Evolutionary conservation across 306 rosid genomes (phyloP).

Genomic region (Potentilla sterilis): DNA sequence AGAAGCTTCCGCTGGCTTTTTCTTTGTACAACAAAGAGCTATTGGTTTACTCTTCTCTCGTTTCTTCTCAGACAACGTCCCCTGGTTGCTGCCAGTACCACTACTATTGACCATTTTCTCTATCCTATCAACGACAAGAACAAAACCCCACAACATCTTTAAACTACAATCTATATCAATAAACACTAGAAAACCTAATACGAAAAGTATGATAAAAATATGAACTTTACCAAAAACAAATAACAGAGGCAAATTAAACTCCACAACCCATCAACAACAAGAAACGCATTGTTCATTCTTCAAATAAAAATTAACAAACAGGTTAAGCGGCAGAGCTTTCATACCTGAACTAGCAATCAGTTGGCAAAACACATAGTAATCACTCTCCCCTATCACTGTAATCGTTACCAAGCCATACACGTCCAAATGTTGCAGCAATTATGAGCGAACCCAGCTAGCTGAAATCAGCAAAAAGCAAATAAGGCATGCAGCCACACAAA

Average conservation of each 20-base stretch:
- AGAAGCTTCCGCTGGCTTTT: neutral
- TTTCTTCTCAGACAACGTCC: constrained; percentile 19
- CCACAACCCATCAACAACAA: constrained; percentile 1
- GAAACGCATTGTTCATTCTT: neutral
- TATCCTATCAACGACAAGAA: constrained; percentile 29
- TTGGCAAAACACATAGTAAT: constrained; percentile 14
- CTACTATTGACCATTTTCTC: constrained; percentile 26
- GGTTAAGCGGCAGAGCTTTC: constrained; percentile 1
- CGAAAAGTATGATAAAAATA: neutral
- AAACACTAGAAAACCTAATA: constrained; percentile 14
- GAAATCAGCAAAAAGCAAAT: constrained; percentile 9
- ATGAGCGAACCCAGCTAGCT: neutral
- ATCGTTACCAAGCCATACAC: constrained; percentile 5
- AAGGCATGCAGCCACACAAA: constrained; percentile 28
- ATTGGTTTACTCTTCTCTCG: constrained; percentile 38
- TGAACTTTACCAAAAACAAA: neutral
- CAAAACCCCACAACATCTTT: constrained; percentile 15
- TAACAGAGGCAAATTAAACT: neutral
- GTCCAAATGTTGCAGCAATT: neutral
- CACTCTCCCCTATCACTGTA: constrained; percentile 5
- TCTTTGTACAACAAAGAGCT: constrained; percentile 23
- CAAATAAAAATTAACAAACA: neutral
- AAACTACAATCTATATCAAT: constrained; percentile 26
- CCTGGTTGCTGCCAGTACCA: constrained; percentile 13
- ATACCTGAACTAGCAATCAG: constrained; percentile 22